A percentile compares a stretch with the other conserved stretches of the same genome.
These are phyloP conservation scores for Aphanomyces astaci DNA, from an alignment of 352 stramenopile species.

Conservation along the genomic window DNA sequence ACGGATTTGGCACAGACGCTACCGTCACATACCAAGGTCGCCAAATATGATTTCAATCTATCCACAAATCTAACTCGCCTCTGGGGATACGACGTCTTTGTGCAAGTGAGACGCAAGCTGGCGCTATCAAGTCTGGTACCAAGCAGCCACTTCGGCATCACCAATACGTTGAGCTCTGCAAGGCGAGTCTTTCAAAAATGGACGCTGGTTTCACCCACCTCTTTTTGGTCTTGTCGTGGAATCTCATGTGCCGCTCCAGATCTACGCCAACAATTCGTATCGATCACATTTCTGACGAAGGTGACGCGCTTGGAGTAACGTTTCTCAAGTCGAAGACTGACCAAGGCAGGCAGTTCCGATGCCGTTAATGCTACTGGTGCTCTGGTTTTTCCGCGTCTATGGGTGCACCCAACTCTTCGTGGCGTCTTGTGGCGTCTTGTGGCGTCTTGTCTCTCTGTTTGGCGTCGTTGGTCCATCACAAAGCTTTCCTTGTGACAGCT, in stretches of 20 bases:
- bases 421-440: no score
- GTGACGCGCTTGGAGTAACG: neutral
- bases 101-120: neutral
- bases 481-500: no score
- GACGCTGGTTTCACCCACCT: slow-evolving; percentile 11
- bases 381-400: no score
- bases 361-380: no score
- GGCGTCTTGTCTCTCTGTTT: no score
- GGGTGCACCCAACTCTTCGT: no score
- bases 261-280: neutral
- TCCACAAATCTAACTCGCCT: neutral
- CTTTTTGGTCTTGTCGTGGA: slow-evolving; percentile 1
- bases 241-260: slow-evolving; percentile 10
- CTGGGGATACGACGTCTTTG: neutral
- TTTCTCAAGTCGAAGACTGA: slow-evolving; percentile 4
- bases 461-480: no score
- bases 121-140: neutral
- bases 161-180: neutral
- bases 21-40: neutral
- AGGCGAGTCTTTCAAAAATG: neutral
- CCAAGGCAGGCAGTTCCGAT: no score
- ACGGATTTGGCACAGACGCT: neutral
- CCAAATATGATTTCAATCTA: neutral
- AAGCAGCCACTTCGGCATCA: neutral
- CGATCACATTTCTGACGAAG: slow-evolving; percentile 2